These are phyloP conservation scores for Aspergillus puulaauensis DNA, from an alignment of 2,329 filamentous ascomycete species.

Conservation along the genomic window DNA sequence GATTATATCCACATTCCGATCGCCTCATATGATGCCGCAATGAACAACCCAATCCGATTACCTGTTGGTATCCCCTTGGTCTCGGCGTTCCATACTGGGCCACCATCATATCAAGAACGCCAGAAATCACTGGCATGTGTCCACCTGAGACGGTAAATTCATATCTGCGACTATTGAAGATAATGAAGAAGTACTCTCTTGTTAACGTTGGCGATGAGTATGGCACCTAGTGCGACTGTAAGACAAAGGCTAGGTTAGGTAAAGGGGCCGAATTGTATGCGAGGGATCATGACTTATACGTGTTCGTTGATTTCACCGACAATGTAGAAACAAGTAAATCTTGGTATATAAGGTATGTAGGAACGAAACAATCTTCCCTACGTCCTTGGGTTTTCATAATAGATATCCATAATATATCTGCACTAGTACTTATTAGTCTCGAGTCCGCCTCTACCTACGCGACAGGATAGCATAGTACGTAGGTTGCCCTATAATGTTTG, in stretches of 20 bases:
- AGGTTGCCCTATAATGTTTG: background rate
- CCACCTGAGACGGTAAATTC: background rate
- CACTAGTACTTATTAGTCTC: background rate
- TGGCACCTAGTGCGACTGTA: background rate
- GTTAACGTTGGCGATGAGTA: background rate
- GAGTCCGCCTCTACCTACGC: background rate
- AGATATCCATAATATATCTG: background rate
- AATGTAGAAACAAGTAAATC: background rate
- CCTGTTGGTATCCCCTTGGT: background rate
- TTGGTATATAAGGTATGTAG: background rate
- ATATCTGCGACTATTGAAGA: background rate
- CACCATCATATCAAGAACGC: background rate
- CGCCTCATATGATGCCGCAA: background rate
- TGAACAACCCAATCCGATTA: background rate
- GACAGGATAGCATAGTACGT: background rate
- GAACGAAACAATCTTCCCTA: background rate
- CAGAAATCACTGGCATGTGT: background rate
- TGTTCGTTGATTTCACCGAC: background rate
- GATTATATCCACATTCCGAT: background rate
- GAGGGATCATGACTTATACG: no score
- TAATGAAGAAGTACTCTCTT: background rate
- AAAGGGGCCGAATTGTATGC: background rate
- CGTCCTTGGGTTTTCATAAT: background rate
- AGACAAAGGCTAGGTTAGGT: background rate
- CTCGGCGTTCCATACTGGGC: background rate